Conservation (phyloP, 1,139 yeast genomes). For the Lizanozyma gosingica region DNA sequence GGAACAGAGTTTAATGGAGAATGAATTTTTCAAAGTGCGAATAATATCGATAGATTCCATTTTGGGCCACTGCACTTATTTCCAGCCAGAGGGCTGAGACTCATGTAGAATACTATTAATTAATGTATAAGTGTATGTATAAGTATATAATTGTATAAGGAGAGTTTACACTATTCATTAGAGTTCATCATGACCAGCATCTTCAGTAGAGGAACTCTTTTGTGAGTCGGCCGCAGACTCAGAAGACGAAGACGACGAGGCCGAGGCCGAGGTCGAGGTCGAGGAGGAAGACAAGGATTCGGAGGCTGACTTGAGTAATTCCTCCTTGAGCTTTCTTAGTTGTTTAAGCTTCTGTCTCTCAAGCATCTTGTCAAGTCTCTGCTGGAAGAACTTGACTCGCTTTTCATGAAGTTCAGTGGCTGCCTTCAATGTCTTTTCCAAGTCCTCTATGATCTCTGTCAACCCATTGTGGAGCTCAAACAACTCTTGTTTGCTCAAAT, state of each 20-base stretch:
- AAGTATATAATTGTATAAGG: no score
- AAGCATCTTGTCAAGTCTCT: neutral
- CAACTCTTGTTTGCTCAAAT: slow-evolving; percentile 20
- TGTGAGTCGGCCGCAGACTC: no score
- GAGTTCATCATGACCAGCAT: neutral
- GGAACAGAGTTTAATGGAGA: no score
- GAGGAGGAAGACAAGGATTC: neutral
- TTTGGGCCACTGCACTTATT: no score
- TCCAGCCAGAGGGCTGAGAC: no score
- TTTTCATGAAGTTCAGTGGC: neutral
- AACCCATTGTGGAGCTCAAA: neutral
- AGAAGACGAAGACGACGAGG: no score
- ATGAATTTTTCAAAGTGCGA: no score
- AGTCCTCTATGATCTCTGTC: neutral
- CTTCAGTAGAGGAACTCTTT: no score
- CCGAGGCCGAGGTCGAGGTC: neutral
- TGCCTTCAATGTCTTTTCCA: neutral
- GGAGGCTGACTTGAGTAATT: neutral
- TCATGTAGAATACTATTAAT: no score
- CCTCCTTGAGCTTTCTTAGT: neutral
- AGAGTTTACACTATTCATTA: no score
- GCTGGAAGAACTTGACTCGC: neutral
- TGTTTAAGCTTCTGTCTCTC: neutral
- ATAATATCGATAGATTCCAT: no score
- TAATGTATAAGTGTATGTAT: no score